Base-by-base conservation (phyloP, 495 filamentous ascomycete species). In the Aspergillus sclerotioniger region DNA sequence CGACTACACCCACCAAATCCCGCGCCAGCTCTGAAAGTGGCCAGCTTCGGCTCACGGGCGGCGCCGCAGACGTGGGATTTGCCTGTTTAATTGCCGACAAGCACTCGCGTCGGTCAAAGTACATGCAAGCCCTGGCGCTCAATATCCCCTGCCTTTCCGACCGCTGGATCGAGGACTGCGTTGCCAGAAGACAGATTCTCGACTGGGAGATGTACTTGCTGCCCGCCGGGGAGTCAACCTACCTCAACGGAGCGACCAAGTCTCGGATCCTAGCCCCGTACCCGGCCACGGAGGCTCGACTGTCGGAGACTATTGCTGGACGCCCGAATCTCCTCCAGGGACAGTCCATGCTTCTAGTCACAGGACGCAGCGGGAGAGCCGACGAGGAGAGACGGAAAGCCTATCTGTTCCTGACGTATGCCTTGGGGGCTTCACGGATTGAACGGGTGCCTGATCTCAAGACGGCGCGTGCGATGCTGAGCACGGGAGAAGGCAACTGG, bases 121-220 rank as follows among this genome's bases (percentile, higher is more conserved):
- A 94, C 71, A 88, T 98, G 80, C 93, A 98, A 69, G 94, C 94
- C 0, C 84, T 98, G 12, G 92, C 95, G 8, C 82, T 98, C 4
- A 90, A 90, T 5, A 68, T 98, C 1, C 95, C 95, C 0, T 95
- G 91, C 61, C 79, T 98, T 6, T 84, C 87, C 5, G 80, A 80
- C 0, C 83, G 85, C 31, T 98, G 95, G 95, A 75, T 98, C 53
- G 78, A 82, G 29, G 85, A 89, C 52, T 95, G 90, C 62, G 72
- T 90, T 2, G 66, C 78, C 8, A 80, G 82, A 53, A 75, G 76
- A 35, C 68, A 70, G 6, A 62, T 91, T 10, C 60, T 96, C 6
- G 83, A 89, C 37, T 96, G 91, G 90, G 74, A 79, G 2, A 79
- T 86, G 20, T 98, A 96, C 58, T 83, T 97, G 0, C 81, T 98